phyloP scores from a whole-genome alignment of 768 basidiomycete species.

The Lyophyllum shimeji region DNA sequence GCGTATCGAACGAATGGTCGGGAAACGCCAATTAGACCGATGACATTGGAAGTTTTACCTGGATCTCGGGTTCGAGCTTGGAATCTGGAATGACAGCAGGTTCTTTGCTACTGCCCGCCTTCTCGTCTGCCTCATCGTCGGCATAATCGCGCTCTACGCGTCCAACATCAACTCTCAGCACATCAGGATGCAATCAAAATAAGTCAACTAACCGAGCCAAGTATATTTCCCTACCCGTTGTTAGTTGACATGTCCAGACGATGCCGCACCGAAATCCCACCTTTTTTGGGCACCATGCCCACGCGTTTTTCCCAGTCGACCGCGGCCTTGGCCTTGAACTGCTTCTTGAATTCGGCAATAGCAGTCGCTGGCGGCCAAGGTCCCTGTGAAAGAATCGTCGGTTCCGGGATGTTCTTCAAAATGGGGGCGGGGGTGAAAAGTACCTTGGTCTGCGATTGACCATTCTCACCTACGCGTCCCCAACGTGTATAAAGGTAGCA shows the following conservation, averaged over 20 bases:
- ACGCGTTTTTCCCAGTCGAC: conserved; percentile 49
- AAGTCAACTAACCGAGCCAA: conserved; percentile 46
- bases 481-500: conserved; percentile 52
- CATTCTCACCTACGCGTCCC: conserved; percentile 63
- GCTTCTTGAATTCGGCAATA: conserved; percentile 56
- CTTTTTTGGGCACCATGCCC: conserved; percentile 51
- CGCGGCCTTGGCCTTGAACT: conserved; percentile 56
- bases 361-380: conserved; percentile 40
- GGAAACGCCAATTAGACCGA: no score
- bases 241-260: conserved; percentile 1
- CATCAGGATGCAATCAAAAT: neutral
- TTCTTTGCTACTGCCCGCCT: conserved; percentile 28
- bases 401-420: neutral
- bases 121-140: conserved; percentile 41
- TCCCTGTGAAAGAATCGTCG: conserved; percentile 34
- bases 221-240: conserved; percentile 52
- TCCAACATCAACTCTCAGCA: neutral
- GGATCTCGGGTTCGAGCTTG: conserved; percentile 41
- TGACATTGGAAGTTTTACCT: conserved; percentile 27
- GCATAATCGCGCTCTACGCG: conserved; percentile 50
- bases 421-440: neutral
- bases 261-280: conserved; percentile 21
- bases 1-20: neutral
- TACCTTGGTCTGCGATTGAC: conserved; percentile 50
- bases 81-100: conserved; percentile 45